A percentile compares a stretch with the other conserved stretches of the same genome.
Conservation (phyloP, 768 basidiomycete genomes). For the Boletellus ananiceps region DNA sequence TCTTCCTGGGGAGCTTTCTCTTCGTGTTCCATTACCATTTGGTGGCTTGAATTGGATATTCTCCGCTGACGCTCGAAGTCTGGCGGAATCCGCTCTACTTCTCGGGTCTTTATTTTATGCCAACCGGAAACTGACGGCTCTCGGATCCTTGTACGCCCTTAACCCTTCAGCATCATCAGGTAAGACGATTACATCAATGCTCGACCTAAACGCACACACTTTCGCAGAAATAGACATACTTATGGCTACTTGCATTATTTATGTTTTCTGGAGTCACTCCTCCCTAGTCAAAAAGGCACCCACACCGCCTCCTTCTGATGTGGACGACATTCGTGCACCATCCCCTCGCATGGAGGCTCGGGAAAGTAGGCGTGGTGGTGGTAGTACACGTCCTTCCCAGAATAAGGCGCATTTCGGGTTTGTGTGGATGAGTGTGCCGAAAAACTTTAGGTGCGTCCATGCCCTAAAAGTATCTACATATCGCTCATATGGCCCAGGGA, state of each 20-base stretch:
- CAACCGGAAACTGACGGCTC: constrained; percentile 35
- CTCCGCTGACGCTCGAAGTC: constrained; percentile 56
- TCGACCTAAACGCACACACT: constrained; percentile 1
- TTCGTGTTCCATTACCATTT: constrained; percentile 44
- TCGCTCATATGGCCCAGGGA: constrained; percentile 46
- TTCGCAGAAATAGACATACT: constrained; percentile 55
- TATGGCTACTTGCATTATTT: constrained; percentile 49
- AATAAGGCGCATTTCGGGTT: constrained; percentile 58
- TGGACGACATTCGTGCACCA: constrained; percentile 21
- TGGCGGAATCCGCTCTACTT: constrained; percentile 62
- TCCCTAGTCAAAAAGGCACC: constrained; percentile 33
- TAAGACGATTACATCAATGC: constrained; percentile 24
- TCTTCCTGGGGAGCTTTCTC: constrained; percentile 46
- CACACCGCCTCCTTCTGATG: constrained; percentile 13
- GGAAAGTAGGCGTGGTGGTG: constrained; percentile 39
- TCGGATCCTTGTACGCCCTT: constrained; percentile 13
- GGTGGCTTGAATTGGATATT: constrained; percentile 40
- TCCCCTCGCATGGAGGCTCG: constrained; percentile 47
- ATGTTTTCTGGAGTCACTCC: constrained; percentile 60
- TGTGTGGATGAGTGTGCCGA: constrained; percentile 88
- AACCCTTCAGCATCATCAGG: constrained; percentile 51
- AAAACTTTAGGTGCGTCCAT: constrained; percentile 67
- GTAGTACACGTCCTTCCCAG: constrained; percentile 20
- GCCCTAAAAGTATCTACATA: neutral
- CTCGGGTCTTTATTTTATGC: constrained; percentile 59